These are phyloP conservation scores for Talaromyces rugulosus DNA, from an alignment of 2,329 filamentous ascomycete genomes.

Conservation along the genomic window DNA sequence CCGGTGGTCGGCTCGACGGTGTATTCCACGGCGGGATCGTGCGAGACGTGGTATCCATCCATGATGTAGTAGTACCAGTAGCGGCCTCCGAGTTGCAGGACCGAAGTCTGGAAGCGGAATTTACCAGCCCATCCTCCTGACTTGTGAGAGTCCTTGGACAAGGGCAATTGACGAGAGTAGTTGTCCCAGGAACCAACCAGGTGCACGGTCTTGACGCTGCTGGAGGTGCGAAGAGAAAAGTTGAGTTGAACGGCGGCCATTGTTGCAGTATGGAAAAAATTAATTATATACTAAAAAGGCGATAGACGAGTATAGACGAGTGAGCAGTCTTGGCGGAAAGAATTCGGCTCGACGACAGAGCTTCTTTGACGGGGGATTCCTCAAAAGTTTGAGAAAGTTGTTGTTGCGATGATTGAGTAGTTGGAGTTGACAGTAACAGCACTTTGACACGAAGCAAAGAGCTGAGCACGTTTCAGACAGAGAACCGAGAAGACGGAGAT, in stretches of 20 bases:
- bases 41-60: constrained; percentile 95
- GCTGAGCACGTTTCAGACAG: background rate
- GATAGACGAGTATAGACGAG: constrained; percentile 19
- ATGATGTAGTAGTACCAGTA: constrained; percentile 99
- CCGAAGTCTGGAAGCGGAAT: constrained; percentile 88
- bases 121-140: constrained; percentile 91
- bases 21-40: constrained; percentile 86
- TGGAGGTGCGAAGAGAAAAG: constrained; percentile 92
- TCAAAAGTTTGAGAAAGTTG: constrained; percentile 19
- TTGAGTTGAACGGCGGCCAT: constrained; percentile 93
- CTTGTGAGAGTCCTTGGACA: constrained; percentile 85
- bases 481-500: background rate
- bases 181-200: constrained; percentile 97
- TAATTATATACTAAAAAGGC: background rate
- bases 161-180: constrained; percentile 89
- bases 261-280: constrained; percentile 39
- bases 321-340: constrained; percentile 20
- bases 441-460: background rate
- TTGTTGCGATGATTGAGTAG: constrained; percentile 16
- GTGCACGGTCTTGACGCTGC: constrained; percentile 95
- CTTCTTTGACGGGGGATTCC: constrained; percentile 15
- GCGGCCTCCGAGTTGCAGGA: constrained; percentile 80
- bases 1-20: constrained; percentile 94
- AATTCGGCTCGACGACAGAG: constrained; percentile 11
- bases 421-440: constrained; percentile 1